A percentile compares a stretch with the other conserved stretches of the same genome.
phyloP scores from a whole-genome alignment of 2,329 filamentous ascomycete genomes.

The Diaporthe nobilis region DNA sequence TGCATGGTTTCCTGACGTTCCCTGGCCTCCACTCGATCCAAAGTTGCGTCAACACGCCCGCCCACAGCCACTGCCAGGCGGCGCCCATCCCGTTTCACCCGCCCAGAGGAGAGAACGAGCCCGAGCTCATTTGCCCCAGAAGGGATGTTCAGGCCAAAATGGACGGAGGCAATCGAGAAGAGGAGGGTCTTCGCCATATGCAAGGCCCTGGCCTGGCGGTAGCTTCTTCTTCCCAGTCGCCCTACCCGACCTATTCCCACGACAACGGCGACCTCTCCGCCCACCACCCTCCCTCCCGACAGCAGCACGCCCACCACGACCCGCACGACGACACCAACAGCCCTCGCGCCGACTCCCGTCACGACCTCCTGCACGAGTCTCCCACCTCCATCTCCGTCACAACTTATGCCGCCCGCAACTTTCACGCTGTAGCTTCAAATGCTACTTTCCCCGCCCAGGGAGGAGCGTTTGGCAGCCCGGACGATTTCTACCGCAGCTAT shows the following conservation, averaged over 20 bases:
- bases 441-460: conserved; percentile 46
- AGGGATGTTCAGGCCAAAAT: conserved; percentile 60
- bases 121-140: conserved; percentile 40
- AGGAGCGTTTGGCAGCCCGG: conserved; percentile 62
- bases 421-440: conserved; percentile 56
- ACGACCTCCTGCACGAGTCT: conserved; percentile 34
- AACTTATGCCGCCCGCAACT: conserved; percentile 56
- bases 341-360: conserved; percentile 34
- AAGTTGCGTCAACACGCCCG: conserved; percentile 32
- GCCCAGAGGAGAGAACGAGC: conserved; percentile 33
- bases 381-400: conserved; percentile 47
- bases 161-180: conserved; percentile 62
- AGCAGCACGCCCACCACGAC: conserved; percentile 46
- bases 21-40: conserved; percentile 47
- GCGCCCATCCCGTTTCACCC: conserved; percentile 37
- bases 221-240: conserved; percentile 50
- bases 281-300: conserved; percentile 43
- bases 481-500: conserved; percentile 70
- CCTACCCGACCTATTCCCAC: conserved; percentile 48
- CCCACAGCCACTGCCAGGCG: conserved; percentile 35
- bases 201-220: conserved; percentile 49
- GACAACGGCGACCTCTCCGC: conserved; percentile 47
- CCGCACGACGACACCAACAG: conserved; percentile 46
- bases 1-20: conserved; percentile 58
- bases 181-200: conserved; percentile 53